Base-by-base conservation (phyloP, 192 early-diverging fungal species). In the Backusella psychrophila region DNA sequence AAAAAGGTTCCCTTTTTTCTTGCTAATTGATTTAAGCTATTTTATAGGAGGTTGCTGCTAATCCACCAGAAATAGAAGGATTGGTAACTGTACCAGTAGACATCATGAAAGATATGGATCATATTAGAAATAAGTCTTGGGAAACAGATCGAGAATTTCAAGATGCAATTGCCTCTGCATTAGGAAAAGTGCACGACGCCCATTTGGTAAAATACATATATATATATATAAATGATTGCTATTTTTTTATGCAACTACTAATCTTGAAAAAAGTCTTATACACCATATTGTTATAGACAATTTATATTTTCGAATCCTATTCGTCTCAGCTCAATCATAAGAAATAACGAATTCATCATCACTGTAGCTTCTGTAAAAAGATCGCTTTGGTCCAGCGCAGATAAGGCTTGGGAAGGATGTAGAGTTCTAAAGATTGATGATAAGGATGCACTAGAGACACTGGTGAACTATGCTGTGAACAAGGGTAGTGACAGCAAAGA, bases 301-400 rank as follows among this genome's bases (percentile, higher is more conserved):
- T 80, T 80, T 66, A 42, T 80, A n/a, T 80, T 80, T 52, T 80
- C 75, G 52, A 75, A 80, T 44, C 79, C 79, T 17, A 80, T 80
- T 38, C 79, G 76, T 34, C 75, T 80, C 19, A 80, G 73, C 35
- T 70, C 79, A 15, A 29, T 80, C 12, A 69, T 76, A 6, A 56
- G 79, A 65, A 39, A 73, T 39, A 31, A 68, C 19, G 36, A 59
- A 8, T 63, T 68, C n/a, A 66, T 80, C 8, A 52, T 80, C 29
- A 80, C 75, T 19, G 38, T 80, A n/a, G 79, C 75, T 5, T 80
- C 75, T 75, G 79, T 80, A 41, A 80, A 76, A 29, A 42, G 67
- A 33, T 69, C 75, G 41, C 26, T 80, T 15, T 80, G 75, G 74
- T 63, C 79, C 12, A 71, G 76, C 49, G 79, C 79, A 39, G 76